These are phyloP conservation scores for Didymella glomerata DNA, from an alignment of 2,329 filamentous ascomycete genomes.

Conservation along the genomic window DNA sequence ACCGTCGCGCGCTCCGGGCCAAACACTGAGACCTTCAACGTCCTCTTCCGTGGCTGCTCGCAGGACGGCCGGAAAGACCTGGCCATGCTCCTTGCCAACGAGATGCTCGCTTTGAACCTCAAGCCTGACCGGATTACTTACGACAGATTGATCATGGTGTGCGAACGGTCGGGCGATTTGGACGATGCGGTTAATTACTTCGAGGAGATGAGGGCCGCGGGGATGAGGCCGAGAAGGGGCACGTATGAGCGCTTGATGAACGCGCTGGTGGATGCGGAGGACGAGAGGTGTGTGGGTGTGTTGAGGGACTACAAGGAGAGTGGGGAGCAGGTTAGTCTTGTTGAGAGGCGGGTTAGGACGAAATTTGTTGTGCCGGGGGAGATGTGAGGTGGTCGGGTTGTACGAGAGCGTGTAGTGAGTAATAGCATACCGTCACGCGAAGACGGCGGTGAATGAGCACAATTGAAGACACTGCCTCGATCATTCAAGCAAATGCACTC, in stretches of 20 bases:
- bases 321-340: slow-evolving; percentile 24
- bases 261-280: slow-evolving; percentile 19
- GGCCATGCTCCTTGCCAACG: slow-evolving; percentile 68
- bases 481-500: no score
- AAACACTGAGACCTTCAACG: slow-evolving; percentile 67
- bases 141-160: slow-evolving; percentile 68
- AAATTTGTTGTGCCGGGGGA: slow-evolving; percentile 20
- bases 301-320: slow-evolving; percentile 29
- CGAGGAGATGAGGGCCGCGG: slow-evolving; percentile 56
- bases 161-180: slow-evolving; percentile 52
- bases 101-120: slow-evolving; percentile 66
- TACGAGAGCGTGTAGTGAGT: no score
- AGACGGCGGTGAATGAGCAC: no score
- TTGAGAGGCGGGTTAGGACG: slow-evolving; percentile 27
- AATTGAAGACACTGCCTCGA: no score
- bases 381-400: neutral
- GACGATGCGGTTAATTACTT: slow-evolving; percentile 61
- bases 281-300: slow-evolving; percentile 31
- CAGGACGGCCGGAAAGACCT: slow-evolving; percentile 57
- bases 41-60: slow-evolving; percentile 62
- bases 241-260: slow-evolving; percentile 34
- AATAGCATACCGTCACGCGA: no score
- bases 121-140: slow-evolving; percentile 67
- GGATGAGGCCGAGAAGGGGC: slow-evolving; percentile 26
- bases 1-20: slow-evolving; percentile 57